Percentiles rank a stretch among this genome's conserved stretches.
Conservation (phyloP, 1,284 basidiomycete genomes). For the Wallemia ichthyophaga region DNA sequence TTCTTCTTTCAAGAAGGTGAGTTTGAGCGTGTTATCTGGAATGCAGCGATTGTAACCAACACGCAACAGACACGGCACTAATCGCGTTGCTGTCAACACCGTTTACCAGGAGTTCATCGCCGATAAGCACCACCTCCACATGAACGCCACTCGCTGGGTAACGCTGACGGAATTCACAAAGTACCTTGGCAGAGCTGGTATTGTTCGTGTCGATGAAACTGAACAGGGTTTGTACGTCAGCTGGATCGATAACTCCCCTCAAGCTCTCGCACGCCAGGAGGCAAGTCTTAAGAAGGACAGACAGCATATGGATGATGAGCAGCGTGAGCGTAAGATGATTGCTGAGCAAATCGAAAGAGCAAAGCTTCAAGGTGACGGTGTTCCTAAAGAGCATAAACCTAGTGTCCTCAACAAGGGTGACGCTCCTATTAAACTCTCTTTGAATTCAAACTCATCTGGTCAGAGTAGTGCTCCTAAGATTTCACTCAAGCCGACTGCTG, state of each 20-base stretch:
- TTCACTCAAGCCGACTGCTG: slow-evolving; percentile 7
- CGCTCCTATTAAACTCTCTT: slow-evolving; percentile 38
- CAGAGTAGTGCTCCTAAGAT: slow-evolving; percentile 1
- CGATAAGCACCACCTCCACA: slow-evolving; percentile 80
- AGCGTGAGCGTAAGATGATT: slow-evolving; percentile 63
- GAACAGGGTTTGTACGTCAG: slow-evolving; percentile 91
- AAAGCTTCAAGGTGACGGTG: slow-evolving; percentile 14
- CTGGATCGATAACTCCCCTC: slow-evolving; percentile 89
- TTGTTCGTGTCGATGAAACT: slow-evolving; percentile 81
- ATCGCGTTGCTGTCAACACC: slow-evolving; percentile 70
- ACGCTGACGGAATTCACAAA: slow-evolving; percentile 82
- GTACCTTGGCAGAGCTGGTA: slow-evolving; percentile 57
- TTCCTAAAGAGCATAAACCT: slow-evolving; percentile 13
- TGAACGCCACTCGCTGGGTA: slow-evolving; percentile 96
- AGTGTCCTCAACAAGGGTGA: slow-evolving; percentile 28
- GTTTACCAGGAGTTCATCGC: slow-evolving; percentile 97
- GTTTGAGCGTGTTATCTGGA: slow-evolving; percentile 8
- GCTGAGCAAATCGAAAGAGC: slow-evolving; percentile 85
- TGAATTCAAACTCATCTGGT: slow-evolving; percentile 21
- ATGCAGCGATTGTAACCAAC: slow-evolving; percentile 2
- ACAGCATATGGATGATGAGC: slow-evolving; percentile 69
- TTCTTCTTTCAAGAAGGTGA: slow-evolving; percentile 48
- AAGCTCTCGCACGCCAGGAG: slow-evolving; percentile 67
- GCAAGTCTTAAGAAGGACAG: slow-evolving; percentile 75
- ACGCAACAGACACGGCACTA: slow-evolving; percentile 45